phyloP scores from a whole-genome alignment of 2,329 filamentous ascomycete species.

The Penicillium sp. region DNA sequence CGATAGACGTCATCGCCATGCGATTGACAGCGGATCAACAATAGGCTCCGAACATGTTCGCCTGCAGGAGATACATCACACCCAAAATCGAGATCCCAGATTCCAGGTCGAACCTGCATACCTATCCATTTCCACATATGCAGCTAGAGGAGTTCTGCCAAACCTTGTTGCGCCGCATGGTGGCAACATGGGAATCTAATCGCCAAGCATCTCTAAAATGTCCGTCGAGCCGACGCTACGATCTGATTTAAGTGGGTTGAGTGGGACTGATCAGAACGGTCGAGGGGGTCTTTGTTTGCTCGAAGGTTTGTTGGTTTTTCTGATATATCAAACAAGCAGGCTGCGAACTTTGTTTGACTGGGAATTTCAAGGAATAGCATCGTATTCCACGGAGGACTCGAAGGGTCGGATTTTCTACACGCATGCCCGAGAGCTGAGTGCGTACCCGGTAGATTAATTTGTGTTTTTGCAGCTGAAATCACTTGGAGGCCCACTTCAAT shows the following conservation, averaged over 20 bases:
- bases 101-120: neutral
- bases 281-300: neutral
- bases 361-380: neutral
- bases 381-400: neutral
- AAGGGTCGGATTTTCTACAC: no score
- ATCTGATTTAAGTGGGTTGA: neutral
- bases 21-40: conserved; percentile 12
- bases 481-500: neutral
- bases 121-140: neutral
- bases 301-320: neutral
- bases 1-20: conserved; percentile 7
- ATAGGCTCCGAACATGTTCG: neutral
- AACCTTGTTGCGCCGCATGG: neutral
- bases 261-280: neutral
- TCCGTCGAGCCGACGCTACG: conserved; percentile 1
- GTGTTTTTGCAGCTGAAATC: neutral
- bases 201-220: neutral
- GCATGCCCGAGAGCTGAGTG: neutral
- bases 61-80: neutral
- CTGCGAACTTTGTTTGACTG: neutral
- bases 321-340: neutral
- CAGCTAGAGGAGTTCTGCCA: neutral
- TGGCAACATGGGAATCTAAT: neutral
- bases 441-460: neutral
- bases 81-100: neutral